These are phyloP conservation scores for Fusarium pininemorale DNA, from an alignment of 2,329 filamentous ascomycete genomes.

Conservation along the genomic window DNA sequence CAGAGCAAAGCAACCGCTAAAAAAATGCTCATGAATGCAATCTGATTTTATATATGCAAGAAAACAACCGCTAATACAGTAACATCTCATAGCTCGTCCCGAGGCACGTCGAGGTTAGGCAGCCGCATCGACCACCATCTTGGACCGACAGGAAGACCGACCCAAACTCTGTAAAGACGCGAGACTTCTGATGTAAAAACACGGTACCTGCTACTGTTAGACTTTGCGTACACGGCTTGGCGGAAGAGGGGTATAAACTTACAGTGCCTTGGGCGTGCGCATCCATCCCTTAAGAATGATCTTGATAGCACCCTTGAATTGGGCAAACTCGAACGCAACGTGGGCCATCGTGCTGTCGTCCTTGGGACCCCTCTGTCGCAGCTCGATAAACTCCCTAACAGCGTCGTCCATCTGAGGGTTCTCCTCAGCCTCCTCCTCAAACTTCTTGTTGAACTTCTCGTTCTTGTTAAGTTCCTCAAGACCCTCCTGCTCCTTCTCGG, in stretches of 20 bases:
- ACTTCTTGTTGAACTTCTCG: conserved; percentile 19
- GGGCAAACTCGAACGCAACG: conserved; percentile 69
- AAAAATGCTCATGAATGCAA: background rate
- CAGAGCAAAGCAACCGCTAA: conserved; percentile 8
- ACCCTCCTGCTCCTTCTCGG: conserved; percentile 36
- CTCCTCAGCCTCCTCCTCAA: conserved; percentile 47
- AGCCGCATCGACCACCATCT: conserved; percentile 58
- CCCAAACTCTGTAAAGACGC: conserved; percentile 60
- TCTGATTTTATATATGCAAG: background rate
- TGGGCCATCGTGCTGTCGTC: conserved; percentile 59
- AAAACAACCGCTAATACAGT: background rate
- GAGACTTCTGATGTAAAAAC: conserved; percentile 56
- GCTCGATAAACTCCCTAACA: conserved; percentile 45
- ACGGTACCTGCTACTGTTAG: conserved; percentile 48
- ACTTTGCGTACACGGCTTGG: background rate
- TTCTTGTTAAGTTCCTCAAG: conserved; percentile 50
- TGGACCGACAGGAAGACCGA: conserved; percentile 62
- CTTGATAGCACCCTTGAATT: conserved; percentile 69
- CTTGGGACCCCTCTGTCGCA: conserved; percentile 46
- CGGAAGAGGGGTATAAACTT: conserved; percentile 53
- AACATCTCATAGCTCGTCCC: conserved; percentile 60
- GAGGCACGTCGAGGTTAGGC: conserved; percentile 52
- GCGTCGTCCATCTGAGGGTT: conserved; percentile 51
- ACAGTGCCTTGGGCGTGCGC: conserved; percentile 73
- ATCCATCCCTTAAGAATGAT: conserved; percentile 78